Evolutionary conservation across 345 rosid species (phyloP), one percentile per base, ranked within the genome.

Genomic region (Eucalyptus cloeziana): DNA sequence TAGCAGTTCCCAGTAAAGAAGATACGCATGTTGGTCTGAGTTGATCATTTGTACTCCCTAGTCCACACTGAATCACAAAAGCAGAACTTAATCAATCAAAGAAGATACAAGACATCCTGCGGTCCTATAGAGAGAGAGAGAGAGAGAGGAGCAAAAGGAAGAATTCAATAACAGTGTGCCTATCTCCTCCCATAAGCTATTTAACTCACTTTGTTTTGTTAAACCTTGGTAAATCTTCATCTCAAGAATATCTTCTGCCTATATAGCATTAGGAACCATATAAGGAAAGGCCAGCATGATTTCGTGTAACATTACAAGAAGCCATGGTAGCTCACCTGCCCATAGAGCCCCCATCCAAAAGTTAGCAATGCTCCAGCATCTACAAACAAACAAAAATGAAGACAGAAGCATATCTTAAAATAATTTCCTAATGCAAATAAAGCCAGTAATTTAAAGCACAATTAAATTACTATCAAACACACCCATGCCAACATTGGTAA

Each of bases 341-440:
- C 99, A 89, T 97, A 93, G 8, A 95, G 95, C 64, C 98, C 98
- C 99, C 98, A 97, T 64, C 98, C 98, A 93, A 97, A 97, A 67
- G 97, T 94, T 54, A 96, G 93, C 86, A 97, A 62, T 67, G 88
- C 94, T 88, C 98, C 98, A 58, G 95, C 76, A 94, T 97, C 98
- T 97, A 91, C 92, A 93, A 89, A 85, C 83, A 85, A 88, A 80
- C 90, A 90, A 86, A 47, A 89, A 58, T 24, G 89, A 54, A 44
- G 83, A 50, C 71, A 67, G 89, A 54, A 71, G 47, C 49, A 89
- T 90, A 44, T 76, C 47, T 76, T 76, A 40, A 76, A 76, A 76
- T 37, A 76, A 37, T 76, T 76, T 76, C 27, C 83, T 76, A 37
- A 76, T 37, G 47, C 5, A 1, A 76, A 76, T 37, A 40, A 76